A percentile compares a stretch with the other conserved stretches of the same genome.
phyloP scores from a whole-genome alignment of 805 yeast species.

The Jamesozyma piceae region DNA sequence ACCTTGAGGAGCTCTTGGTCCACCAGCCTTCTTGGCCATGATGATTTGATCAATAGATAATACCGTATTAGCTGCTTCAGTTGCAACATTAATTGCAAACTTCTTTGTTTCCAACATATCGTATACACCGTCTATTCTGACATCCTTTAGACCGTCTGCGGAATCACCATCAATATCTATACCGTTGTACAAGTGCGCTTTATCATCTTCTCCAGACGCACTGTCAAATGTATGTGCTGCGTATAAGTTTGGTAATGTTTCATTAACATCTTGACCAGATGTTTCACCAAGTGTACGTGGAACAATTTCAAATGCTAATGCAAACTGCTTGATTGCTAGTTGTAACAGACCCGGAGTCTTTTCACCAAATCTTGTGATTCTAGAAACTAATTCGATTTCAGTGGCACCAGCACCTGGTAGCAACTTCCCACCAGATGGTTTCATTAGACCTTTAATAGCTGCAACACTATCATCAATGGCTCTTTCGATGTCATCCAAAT shows the following conservation, averaged over 20 bases:
- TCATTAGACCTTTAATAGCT: constrained; percentile 79
- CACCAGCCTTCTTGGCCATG: constrained; percentile 98
- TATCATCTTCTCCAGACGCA: constrained; percentile 14
- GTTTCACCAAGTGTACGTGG: constrained; percentile 92
- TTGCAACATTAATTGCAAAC: constrained; percentile 85
- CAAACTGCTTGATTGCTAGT: constrained; percentile 88
- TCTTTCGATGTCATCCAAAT: constrained; percentile 88
- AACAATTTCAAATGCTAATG: constrained; percentile 87
- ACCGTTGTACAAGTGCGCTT: constrained; percentile 38
- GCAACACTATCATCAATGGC: constrained; percentile 96
- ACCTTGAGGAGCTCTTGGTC: constrained; percentile 83
- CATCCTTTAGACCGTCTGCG: constrained; percentile 61
- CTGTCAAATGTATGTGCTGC: constrained; percentile 61
- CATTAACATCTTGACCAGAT: constrained; percentile 84
- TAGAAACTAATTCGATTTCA: constrained; percentile 77
- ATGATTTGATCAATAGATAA: constrained; percentile 87
- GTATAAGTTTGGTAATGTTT: constrained; percentile 78
- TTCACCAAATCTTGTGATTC: constrained; percentile 80
- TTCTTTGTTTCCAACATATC: constrained; percentile 75
- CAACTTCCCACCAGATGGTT: constrained; percentile 65
- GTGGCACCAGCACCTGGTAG: constrained; percentile 96
- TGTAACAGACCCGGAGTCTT: constrained; percentile 88
- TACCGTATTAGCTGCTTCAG: constrained; percentile 81
- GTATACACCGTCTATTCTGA: constrained; percentile 57
- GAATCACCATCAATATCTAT: constrained; percentile 74